Evolutionary conservation across 495 filamentous ascomycete genomes (phyloP).

Genomic region (Rusavskia elegans): DNA sequence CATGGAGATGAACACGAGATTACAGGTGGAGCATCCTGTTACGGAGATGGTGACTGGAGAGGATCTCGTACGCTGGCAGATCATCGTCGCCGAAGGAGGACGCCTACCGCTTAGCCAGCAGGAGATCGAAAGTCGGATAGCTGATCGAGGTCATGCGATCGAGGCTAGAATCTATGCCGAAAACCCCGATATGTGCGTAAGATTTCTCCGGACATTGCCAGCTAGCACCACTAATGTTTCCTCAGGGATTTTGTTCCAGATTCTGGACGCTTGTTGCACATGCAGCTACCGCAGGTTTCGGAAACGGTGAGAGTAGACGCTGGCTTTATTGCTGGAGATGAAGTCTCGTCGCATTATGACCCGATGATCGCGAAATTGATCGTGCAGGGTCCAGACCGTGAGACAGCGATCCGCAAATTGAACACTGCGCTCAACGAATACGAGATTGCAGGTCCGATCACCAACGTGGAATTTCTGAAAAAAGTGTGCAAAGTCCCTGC

Average conservation of each 20-base stretch:
- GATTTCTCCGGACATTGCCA: too few relatives aligned
- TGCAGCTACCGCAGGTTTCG: slow-evolving; percentile 51
- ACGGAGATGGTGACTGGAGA: slow-evolving; percentile 94
- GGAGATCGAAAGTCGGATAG: slow-evolving; percentile 62
- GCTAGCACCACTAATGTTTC: neutral
- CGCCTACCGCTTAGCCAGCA: slow-evolving; percentile 73
- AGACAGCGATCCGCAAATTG: slow-evolving; percentile 71
- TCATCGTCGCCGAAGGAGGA: slow-evolving; percentile 78
- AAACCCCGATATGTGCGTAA: slow-evolving; percentile 48
- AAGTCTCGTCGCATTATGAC: slow-evolving; percentile 90
- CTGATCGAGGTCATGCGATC: slow-evolving; percentile 67
- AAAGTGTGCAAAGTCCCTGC: slow-evolving; percentile 59
- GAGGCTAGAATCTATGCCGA: slow-evolving; percentile 96
- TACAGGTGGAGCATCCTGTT: slow-evolving; percentile 96
- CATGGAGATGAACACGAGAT: slow-evolving; percentile 98
- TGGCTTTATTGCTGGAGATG: slow-evolving; percentile 80
- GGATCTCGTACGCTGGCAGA: slow-evolving; percentile 92
- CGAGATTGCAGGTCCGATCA: slow-evolving; percentile 80
- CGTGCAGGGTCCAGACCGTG: slow-evolving; percentile 61
- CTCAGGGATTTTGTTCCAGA: slow-evolving; percentile 78
- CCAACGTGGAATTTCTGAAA: slow-evolving; percentile 96
- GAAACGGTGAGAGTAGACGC: slow-evolving; percentile 78
- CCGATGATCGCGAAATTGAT: slow-evolving; percentile 99
- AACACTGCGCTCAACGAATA: slow-evolving; percentile 73
- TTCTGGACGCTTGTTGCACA: slow-evolving; percentile 74